Evolutionary conservation across 2,329 filamentous ascomycete genomes (phyloP).

Genomic region (Aspergillus pseudonomiae): DNA sequence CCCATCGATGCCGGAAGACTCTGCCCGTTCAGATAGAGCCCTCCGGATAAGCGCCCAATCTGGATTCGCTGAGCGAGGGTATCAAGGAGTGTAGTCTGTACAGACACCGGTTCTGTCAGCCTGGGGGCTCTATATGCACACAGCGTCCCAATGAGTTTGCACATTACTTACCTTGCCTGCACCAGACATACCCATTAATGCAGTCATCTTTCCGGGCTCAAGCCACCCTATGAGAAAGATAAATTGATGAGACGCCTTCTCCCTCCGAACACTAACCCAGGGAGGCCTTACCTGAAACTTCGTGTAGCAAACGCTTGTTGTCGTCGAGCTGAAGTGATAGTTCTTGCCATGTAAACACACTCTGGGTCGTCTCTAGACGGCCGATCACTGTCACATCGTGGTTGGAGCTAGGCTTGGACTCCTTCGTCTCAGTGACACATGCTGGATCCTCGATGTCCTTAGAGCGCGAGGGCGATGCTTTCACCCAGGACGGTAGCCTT

Average conservation of each 20-base stretch:
- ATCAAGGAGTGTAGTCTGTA: constrained; percentile 13
- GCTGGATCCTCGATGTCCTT: not conserved
- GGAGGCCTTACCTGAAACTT: not conserved
- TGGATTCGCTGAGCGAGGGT: constrained; percentile 8
- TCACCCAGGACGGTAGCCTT: not conserved
- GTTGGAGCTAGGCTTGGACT: not conserved
- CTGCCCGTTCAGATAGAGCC: constrained; percentile 1
- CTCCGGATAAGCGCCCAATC: constrained; percentile 1
- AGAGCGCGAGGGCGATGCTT: not conserved
- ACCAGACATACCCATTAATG: constrained; percentile 53
- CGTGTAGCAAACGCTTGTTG: not conserved
- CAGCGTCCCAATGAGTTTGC: not conserved
- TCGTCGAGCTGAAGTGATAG: not conserved
- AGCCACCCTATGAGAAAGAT: not conserved
- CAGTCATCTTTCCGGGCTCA: constrained; percentile 46
- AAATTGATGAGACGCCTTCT: constrained; percentile 7
- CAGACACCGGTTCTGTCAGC: not conserved
- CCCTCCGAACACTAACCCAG: not conserved
- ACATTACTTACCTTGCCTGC: constrained; percentile 63
- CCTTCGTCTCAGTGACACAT: not conserved
- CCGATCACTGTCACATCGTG: not conserved
- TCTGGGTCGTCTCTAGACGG: not conserved
- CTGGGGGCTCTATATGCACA: not conserved
- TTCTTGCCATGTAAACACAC: not conserved
- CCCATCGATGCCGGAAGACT: constrained; percentile 51